These are phyloP conservation scores for Rosa rugosa DNA, from an alignment of 306 rosid species.

Conservation along the genomic window DNA sequence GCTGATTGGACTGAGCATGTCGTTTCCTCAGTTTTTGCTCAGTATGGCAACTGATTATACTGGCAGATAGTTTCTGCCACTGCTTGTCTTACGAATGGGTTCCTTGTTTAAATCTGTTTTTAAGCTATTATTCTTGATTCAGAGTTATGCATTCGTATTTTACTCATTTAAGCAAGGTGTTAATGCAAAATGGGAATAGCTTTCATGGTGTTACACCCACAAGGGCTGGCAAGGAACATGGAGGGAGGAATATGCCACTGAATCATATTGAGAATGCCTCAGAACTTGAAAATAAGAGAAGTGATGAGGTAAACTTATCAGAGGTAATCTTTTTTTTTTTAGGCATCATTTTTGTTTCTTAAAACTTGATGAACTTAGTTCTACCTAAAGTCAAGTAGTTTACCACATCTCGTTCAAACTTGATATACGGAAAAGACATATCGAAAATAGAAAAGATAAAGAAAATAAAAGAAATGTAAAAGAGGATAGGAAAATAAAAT, in stretches of 20 bases:
- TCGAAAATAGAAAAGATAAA: too few relatives aligned
- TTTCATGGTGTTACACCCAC: constrained; percentile 25
- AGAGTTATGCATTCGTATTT: constrained; percentile 18
- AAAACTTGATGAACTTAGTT: too few relatives aligned
- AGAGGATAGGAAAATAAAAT: too few relatives aligned
- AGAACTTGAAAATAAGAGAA: too few relatives aligned
- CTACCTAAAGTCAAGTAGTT: too few relatives aligned
- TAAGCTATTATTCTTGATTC: not conserved
- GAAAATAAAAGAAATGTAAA: not conserved
- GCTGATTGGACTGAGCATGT: not conserved
- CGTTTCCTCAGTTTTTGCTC: not conserved
- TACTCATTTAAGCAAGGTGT: constrained; percentile 25
- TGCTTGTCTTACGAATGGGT: not conserved
- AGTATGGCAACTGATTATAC: not conserved
- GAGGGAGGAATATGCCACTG: constrained; percentile 17
- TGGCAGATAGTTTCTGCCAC: not conserved
- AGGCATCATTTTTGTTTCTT: too few relatives aligned
- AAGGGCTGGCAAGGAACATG: constrained; percentile 29
- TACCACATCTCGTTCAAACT: too few relatives aligned
- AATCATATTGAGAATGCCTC: too few relatives aligned
- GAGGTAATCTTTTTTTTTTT: constrained; percentile 29
- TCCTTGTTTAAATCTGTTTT: not conserved
- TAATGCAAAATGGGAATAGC: constrained; percentile 34
- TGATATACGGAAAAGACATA: too few relatives aligned
- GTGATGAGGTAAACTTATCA: too few relatives aligned